Conservation (phyloP, 176 grass and related monocot species). For the Avena sativa region DNA sequence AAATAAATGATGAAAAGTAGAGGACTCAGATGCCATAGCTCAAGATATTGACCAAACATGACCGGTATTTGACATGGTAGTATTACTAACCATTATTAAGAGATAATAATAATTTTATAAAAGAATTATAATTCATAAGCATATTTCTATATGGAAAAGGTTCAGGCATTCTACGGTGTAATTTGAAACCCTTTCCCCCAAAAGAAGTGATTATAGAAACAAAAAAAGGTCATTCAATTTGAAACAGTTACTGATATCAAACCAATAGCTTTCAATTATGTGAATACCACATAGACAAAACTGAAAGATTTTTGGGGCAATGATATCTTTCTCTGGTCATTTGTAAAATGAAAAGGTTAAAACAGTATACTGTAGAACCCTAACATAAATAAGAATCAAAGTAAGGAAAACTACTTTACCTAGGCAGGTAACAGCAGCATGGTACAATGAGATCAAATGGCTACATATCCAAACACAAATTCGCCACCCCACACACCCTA, state of each 20-base stretch:
- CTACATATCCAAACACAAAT: not conserved
- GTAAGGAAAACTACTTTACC: not conserved
- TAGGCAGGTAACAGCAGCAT: not conserved
- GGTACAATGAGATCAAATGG: not conserved
- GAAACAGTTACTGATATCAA: not conserved
- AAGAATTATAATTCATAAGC: too few relatives aligned
- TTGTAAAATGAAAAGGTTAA: not conserved
- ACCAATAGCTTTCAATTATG: not conserved
- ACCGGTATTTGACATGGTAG: too few relatives aligned
- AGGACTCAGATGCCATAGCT: too few relatives aligned
- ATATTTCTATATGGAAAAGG: too few relatives aligned
- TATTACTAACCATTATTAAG: too few relatives aligned
- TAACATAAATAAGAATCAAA: conserved; percentile 5
- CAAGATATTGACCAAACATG: too few relatives aligned
- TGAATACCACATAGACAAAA: not conserved
- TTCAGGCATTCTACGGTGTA: too few relatives aligned
- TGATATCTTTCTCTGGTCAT: not conserved
- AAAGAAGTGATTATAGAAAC: not conserved
- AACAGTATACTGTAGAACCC: not conserved
- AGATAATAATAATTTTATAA: too few relatives aligned
- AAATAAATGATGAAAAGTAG: too few relatives aligned
- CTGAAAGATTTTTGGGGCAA: not conserved
- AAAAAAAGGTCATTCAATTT: not conserved
- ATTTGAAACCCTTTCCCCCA: too few relatives aligned
- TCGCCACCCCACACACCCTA: not conserved